Conservation (phyloP, 176 grass and related monocot species). For the Pontederia paniculata region DNA sequence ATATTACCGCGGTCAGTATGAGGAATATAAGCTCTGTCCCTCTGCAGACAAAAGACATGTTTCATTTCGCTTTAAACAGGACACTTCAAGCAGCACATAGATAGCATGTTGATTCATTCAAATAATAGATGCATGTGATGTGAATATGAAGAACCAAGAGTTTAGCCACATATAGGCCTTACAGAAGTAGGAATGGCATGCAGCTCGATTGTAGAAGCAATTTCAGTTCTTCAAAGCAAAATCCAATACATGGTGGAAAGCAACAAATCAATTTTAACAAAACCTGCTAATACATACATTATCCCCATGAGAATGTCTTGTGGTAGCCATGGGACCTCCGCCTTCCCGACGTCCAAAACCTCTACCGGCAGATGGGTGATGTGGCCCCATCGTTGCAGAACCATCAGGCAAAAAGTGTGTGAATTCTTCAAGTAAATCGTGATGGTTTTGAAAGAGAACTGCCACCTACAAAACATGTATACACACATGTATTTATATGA, state of each 20-base stretch:
- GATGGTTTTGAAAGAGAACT: constrained; percentile 26
- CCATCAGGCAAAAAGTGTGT: constrained; percentile 30
- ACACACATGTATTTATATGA: not conserved
- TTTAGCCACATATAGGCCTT: too few relatives aligned
- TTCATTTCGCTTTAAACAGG: too few relatives aligned
- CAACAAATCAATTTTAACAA: not conserved
- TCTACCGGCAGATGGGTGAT: constrained; percentile 31
- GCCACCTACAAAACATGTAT: constrained; percentile 22
- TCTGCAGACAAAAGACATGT: constrained; percentile 36
- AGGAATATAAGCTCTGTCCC: constrained; percentile 43
- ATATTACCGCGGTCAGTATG: constrained; percentile 73
- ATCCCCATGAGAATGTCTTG: constrained; percentile 37
- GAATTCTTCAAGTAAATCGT: constrained; percentile 30
- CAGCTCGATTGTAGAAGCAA: too few relatives aligned
- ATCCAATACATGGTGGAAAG: not conserved
- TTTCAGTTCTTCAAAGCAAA: not conserved
- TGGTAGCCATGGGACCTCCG: constrained; percentile 39
- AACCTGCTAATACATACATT: constrained; percentile 51
- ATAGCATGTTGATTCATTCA: not conserved
- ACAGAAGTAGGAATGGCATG: too few relatives aligned
- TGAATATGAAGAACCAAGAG: not conserved
- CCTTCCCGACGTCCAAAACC: constrained; percentile 43
- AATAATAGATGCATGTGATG: not conserved
- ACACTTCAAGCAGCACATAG: not conserved
- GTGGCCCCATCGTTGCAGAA: constrained; percentile 28